Conservation (phyloP, 768 basidiomycete genomes). For the Mycena leptocephala region DNA sequence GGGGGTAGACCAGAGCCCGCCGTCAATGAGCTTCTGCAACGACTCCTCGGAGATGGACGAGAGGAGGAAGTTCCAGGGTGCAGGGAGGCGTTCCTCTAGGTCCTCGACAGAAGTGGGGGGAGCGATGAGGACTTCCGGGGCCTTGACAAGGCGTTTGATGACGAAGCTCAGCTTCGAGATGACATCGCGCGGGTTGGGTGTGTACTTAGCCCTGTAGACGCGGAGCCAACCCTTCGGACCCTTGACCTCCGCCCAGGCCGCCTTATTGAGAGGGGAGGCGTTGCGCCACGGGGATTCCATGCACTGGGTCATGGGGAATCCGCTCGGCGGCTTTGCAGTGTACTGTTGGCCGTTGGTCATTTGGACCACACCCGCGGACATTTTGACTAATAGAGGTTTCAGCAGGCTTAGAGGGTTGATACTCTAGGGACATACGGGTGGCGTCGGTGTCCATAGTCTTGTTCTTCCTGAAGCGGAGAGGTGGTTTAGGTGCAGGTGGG, state of each 20-base stretch:
- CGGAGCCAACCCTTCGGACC: neutral
- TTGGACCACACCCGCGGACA: neutral
- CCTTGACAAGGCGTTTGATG: constrained; percentile 1
- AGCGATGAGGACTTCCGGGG: neutral
- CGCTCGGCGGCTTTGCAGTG: neutral
- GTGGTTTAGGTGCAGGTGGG: neutral
- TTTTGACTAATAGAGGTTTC: neutral
- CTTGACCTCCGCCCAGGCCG: neutral
- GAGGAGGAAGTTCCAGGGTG: constrained; percentile 24
- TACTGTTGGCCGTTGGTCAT: constrained; percentile 8
- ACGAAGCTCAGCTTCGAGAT: neutral
- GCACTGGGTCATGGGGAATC: neutral
- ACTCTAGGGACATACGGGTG: too few relatives aligned
- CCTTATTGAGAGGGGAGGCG: neutral
- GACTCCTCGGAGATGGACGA: neutral
- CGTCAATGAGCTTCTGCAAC: neutral
- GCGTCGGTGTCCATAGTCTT: neutral
- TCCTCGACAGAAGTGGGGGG: neutral
- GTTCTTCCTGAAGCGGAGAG: neutral
- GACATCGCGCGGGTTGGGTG: neutral
- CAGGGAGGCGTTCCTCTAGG: constrained; percentile 16
- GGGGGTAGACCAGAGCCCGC: constrained; percentile 2
- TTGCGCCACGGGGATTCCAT: neutral
- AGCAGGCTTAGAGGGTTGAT: too few relatives aligned
- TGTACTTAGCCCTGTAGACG: neutral